phyloP scores from a whole-genome alignment of 129 eudicot genomes.

The Heracleum sosnowskyi region DNA sequence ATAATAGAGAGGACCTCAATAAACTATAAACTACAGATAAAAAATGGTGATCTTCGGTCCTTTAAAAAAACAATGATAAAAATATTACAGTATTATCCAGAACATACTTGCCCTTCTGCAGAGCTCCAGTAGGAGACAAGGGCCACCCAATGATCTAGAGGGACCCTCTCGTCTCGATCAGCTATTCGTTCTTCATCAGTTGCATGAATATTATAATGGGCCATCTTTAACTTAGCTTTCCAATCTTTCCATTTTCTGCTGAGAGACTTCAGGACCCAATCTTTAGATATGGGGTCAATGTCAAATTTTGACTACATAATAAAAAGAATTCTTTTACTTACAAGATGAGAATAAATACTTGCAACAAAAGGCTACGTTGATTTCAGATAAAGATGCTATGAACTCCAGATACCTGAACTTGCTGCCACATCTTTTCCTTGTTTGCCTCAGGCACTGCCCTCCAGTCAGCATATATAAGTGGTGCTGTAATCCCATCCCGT shows the following conservation, averaged over 20 bases:
- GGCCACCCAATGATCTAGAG: conserved; percentile 49
- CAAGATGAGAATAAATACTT: background rate
- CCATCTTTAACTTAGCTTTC: conserved; percentile 33
- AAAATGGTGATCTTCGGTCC: background rate
- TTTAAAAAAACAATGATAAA: conserved; percentile 1
- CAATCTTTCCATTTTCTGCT: conserved; percentile 48
- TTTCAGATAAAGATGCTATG: background rate
- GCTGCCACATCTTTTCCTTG: conserved; percentile 57
- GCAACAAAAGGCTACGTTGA: background rate
- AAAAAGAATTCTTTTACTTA: background rate
- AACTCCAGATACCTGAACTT: conserved; percentile 39
- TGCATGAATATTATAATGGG: conserved; percentile 32
- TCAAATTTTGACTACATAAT: conserved; percentile 39
- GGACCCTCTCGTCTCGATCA: conserved; percentile 49
- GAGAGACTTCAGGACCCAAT: conserved; percentile 51
- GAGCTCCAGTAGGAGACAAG: conserved; percentile 50
- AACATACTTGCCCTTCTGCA: conserved; percentile 32
- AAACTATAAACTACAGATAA: background rate
- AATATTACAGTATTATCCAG: background rate
- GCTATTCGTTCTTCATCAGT: conserved; percentile 52
- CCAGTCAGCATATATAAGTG: conserved; percentile 50
- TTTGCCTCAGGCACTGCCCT: conserved; percentile 40
- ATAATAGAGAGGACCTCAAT: background rate
- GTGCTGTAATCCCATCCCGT: conserved; percentile 44
- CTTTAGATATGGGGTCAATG: conserved; percentile 35